Percentiles rank a stretch among this genome's conserved stretches.
Evolutionary conservation across 1,284 basidiomycete genomes (phyloP).

Genomic region (Ganoderma sp.): DNA sequence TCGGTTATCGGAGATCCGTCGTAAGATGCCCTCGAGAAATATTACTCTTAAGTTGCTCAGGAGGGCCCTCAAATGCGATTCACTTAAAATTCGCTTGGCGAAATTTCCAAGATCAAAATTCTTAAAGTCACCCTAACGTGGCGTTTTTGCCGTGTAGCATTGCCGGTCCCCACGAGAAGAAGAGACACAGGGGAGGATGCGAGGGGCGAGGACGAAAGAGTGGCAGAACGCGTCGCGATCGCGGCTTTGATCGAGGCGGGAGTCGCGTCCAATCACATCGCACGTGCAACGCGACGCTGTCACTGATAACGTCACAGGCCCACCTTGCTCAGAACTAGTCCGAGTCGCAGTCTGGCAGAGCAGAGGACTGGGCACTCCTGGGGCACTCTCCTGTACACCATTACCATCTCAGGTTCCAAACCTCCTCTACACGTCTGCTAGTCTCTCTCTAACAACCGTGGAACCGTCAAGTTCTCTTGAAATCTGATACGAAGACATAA

Average conservation of each 20-base stretch:
- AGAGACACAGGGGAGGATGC: not conserved
- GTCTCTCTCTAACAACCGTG: not conserved
- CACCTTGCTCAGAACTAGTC: not conserved
- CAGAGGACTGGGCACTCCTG: not conserved
- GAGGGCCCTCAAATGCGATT: not conserved
- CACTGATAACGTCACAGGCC: constrained; percentile 7
- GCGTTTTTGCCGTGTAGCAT: not conserved
- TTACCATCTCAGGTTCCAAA: not conserved
- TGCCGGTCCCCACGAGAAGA: too few relatives aligned
- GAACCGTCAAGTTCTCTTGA: not conserved
- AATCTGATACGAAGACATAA: not conserved
- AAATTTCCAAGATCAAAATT: not conserved
- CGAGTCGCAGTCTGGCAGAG: not conserved
- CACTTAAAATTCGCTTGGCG: not conserved
- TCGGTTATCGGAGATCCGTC: not conserved
- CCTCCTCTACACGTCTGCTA: not conserved
- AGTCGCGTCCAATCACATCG: constrained; percentile 25
- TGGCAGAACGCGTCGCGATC: constrained; percentile 7
- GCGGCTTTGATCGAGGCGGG: not conserved
- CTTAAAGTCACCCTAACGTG: not conserved
- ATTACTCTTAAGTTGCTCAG: not conserved
- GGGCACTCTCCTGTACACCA: not conserved
- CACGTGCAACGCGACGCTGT: constrained; percentile 19
- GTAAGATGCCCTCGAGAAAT: not conserved
- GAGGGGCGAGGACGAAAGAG: not conserved